Conservation (phyloP, 352 stramenopile species). For the Peronospora farinosa region DNA sequence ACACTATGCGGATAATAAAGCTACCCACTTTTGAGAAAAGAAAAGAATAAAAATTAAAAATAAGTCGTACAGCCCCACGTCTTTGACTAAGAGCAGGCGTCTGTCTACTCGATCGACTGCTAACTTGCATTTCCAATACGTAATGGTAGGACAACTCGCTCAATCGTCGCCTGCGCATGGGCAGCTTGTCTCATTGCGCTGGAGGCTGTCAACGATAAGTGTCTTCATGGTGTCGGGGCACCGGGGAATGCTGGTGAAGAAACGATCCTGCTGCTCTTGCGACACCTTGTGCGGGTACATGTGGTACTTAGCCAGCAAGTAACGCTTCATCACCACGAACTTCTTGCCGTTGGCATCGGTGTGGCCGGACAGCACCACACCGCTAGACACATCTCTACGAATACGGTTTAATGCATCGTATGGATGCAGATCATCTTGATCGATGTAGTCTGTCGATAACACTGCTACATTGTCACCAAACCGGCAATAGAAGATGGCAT, state of each 20-base stretch:
- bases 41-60: slow-evolving; percentile 15
- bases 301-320: slow-evolving; percentile 74
- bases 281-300: slow-evolving; percentile 70
- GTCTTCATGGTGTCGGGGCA: slow-evolving; percentile 59
- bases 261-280: slow-evolving; percentile 49
- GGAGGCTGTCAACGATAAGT: slow-evolving; percentile 47
- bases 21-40: slow-evolving; percentile 19
- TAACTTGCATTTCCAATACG: slow-evolving; percentile 6
- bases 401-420: slow-evolving; percentile 64
- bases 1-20: slow-evolving; percentile 5
- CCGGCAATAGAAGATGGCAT: slow-evolving; percentile 58
- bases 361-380: slow-evolving; percentile 61
- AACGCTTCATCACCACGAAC: slow-evolving; percentile 75
- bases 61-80: neutral
- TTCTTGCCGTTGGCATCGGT: slow-evolving; percentile 54
- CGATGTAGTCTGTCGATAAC: slow-evolving; percentile 71
- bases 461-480: slow-evolving; percentile 61
- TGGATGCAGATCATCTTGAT: slow-evolving; percentile 70
- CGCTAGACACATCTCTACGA: slow-evolving; percentile 70
- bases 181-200: slow-evolving; percentile 25
- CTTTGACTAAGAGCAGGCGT: neutral
- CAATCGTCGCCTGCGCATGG: slow-evolving; percentile 24
- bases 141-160: neutral
- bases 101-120: too few relatives aligned
- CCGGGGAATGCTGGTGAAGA: slow-evolving; percentile 58